A percentile compares a stretch with the other conserved stretches of the same genome.
These are phyloP conservation scores for Nannochloropsis salina DNA, from an alignment of 108 stramenopile species.

Conservation along the genomic window DNA sequence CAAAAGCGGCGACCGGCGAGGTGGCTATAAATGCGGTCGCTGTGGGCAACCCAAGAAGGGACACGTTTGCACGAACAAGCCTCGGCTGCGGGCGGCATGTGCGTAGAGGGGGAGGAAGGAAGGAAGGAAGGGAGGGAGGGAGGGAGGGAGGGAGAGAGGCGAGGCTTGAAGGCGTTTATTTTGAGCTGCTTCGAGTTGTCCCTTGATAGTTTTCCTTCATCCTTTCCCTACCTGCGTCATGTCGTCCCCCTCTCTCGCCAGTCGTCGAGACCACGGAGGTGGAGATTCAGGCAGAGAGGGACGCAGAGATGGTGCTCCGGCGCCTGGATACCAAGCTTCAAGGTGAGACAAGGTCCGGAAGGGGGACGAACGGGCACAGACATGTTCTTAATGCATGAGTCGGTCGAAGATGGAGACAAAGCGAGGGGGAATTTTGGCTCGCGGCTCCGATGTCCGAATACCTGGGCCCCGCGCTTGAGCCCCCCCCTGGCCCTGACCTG, in stretches of 20 bases:
- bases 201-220: neutral
- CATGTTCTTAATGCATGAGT: too few relatives aligned
- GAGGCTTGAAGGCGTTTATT: neutral
- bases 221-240: neutral
- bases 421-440: too few relatives aligned
- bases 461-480: too few relatives aligned
- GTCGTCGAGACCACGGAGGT: neutral
- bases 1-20: constrained; percentile 10
- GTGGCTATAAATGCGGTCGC: constrained; percentile 7
- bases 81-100: neutral
- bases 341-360: neutral
- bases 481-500: too few relatives aligned
- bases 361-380: neutral
- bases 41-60: constrained; percentile 2
- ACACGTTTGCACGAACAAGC: neutral
- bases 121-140: neutral
- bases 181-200: neutral
- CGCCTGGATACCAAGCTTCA: neutral
- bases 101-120: neutral
- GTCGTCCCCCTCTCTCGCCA: neutral
- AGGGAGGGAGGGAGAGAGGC: neutral
- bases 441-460: too few relatives aligned
- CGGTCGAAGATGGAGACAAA: too few relatives aligned
- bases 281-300: neutral
- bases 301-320: neutral